These are phyloP conservation scores for Boletus rubroflammeus DNA, from an alignment of 768 basidiomycete genomes.

Conservation along the genomic window DNA sequence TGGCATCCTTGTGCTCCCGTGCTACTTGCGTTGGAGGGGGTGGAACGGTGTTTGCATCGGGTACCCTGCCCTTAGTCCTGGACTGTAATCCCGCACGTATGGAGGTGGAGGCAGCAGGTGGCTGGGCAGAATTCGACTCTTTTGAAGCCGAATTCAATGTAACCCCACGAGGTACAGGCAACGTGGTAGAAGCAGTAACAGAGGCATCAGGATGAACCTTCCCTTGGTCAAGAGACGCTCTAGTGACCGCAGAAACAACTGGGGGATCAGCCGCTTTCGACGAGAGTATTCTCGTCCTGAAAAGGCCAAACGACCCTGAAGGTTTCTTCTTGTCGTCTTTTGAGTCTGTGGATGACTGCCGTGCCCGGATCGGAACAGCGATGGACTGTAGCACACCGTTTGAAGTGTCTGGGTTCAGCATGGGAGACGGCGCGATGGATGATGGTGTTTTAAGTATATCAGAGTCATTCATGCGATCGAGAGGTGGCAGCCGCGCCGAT, in stretches of 20 bases:
- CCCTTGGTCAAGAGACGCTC: constrained; percentile 21
- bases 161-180: constrained; percentile 14
- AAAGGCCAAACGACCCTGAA: constrained; percentile 28
- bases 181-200: background rate
- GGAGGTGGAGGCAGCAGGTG: constrained; percentile 3
- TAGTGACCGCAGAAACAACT: constrained; percentile 17
- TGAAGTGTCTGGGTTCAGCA: constrained; percentile 35
- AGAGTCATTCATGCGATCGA: constrained; percentile 42
- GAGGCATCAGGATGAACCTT: constrained; percentile 10
- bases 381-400: constrained; percentile 3
- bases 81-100: constrained; percentile 12
- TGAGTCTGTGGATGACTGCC: constrained; percentile 29
- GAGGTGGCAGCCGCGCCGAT: constrained; percentile 20
- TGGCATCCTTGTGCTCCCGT: constrained; percentile 38
- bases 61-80: constrained; percentile 16
- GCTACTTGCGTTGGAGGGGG: constrained; percentile 30
- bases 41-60: constrained; percentile 28
- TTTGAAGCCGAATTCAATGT: constrained; percentile 13
- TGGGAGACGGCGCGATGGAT: constrained; percentile 52
- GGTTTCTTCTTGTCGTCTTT: constrained; percentile 34
- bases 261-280: constrained; percentile 27
- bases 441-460: constrained; percentile 60
- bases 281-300: constrained; percentile 31
- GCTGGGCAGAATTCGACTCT: constrained; percentile 9
- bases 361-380: constrained; percentile 19